These are phyloP conservation scores for Beverwykella pulmonaria DNA, from an alignment of 495 filamentous ascomycete species.

Conservation along the genomic window DNA sequence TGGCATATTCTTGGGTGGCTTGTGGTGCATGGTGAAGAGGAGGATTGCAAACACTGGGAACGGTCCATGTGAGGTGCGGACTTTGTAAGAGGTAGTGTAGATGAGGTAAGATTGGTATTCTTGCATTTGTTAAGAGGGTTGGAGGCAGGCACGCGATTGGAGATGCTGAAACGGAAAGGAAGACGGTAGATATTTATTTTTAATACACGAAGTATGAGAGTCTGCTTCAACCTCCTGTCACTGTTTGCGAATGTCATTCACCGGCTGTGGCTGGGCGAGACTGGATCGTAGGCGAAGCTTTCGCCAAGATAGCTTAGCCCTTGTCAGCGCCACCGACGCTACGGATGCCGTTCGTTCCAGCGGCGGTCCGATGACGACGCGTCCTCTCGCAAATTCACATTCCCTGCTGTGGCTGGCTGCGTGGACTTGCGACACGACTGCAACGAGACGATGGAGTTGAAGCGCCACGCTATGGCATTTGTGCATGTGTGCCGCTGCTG, in stretches of 20 bases:
- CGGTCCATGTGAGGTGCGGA: neutral
- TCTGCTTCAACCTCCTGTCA: neutral
- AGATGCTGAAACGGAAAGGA: neutral
- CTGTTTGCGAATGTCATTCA: neutral
- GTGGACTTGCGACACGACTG: neutral
- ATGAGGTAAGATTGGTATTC: neutral
- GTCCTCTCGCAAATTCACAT: neutral
- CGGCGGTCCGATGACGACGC: neutral
- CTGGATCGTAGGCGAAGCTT: slow-evolving; percentile 6
- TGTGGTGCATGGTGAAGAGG: neutral
- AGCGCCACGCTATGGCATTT: no score
- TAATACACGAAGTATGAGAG: slow-evolving; percentile 23
- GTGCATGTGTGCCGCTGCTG: no score
- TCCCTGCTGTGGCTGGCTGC: neutral
- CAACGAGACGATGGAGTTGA: no score
- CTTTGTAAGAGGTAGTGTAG: neutral
- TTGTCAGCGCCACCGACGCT: neutral
- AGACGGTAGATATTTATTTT: slow-evolving; percentile 5
- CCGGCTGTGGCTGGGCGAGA: neutral
- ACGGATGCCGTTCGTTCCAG: neutral
- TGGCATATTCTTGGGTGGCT: slow-evolving; percentile 15
- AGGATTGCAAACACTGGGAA: neutral
- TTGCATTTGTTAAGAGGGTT: neutral
- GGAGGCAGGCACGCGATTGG: neutral
- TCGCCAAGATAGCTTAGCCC: slow-evolving; percentile 23